Conservation (phyloP, 2,329 filamentous ascomycete genomes). For the Oidium heveae region DNA sequence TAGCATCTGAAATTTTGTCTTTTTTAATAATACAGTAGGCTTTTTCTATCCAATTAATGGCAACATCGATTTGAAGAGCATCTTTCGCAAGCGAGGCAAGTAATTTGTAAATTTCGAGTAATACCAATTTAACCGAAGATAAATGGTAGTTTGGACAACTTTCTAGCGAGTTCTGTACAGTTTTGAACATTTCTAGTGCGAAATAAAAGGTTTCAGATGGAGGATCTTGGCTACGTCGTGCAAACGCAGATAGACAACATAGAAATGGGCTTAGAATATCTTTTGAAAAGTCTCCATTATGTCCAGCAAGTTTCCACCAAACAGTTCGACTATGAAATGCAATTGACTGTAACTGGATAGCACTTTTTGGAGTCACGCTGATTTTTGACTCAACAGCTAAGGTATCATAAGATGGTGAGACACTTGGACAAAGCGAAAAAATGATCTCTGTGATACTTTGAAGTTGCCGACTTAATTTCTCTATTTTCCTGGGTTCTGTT, state of each 20-base stretch:
- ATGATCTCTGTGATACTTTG: constrained; percentile 40
- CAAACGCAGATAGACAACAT: constrained; percentile 35
- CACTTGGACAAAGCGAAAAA: constrained; percentile 38
- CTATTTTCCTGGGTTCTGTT: constrained; percentile 19
- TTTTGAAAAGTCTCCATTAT: constrained; percentile 32
- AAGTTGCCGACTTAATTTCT: constrained; percentile 38
- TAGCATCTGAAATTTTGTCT: constrained; percentile 10
- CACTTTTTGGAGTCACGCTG: constrained; percentile 28
- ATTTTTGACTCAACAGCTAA: constrained; percentile 26
- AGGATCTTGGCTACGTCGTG: constrained; percentile 20
- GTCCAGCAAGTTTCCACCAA: constrained; percentile 39
- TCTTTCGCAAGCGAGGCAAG: constrained; percentile 25
- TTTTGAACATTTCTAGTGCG: constrained; percentile 6
- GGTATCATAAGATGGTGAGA: constrained; percentile 36
- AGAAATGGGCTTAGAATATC: constrained; percentile 41
- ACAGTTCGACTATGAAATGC: constrained; percentile 34
- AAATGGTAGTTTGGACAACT: constrained; percentile 5
- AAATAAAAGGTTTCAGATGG: constrained; percentile 6
- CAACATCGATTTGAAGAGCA: constrained; percentile 22
- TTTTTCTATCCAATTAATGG: constrained; percentile 27
- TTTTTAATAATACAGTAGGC: constrained; percentile 12
- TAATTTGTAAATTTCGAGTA: constrained; percentile 19
- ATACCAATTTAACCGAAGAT: constrained; percentile 2
- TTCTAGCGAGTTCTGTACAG: constrained; percentile 6
- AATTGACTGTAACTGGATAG: constrained; percentile 36